Evolutionary conservation across 371 early-diverging fungal genomes (phyloP).

Genomic region (Apophysomyces trapeziformis): DNA sequence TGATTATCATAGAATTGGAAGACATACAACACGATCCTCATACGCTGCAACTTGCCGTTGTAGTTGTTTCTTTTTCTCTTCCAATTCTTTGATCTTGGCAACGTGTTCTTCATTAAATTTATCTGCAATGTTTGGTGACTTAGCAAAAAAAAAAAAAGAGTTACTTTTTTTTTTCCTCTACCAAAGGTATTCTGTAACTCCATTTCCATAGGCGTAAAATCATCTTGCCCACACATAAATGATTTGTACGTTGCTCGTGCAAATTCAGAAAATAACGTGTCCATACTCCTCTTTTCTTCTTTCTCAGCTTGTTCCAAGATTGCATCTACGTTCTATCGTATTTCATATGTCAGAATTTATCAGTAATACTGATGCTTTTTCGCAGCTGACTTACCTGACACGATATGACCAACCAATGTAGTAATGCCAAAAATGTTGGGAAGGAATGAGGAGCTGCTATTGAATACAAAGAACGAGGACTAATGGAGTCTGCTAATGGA

Average conservation of each 20-base stretch:
- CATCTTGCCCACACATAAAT: constrained; percentile 65
- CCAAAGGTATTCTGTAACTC: constrained; percentile 27
- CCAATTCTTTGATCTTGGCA: constrained; percentile 35
- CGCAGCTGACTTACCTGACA: constrained; percentile 51
- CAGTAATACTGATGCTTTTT: constrained; percentile 23
- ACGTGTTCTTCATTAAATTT: not conserved
- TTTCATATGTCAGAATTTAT: not conserved
- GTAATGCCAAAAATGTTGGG: constrained; percentile 87
- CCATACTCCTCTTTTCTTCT: constrained; percentile 51
- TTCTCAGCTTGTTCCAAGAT: constrained; percentile 34
- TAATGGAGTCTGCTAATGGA: constrained; percentile 90
- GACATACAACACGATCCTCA: constrained; percentile 40
- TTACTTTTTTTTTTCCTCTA: not conserved
- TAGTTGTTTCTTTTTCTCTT: constrained; percentile 20
- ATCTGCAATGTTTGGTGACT: constrained; percentile 51
- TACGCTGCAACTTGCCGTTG: constrained; percentile 40
- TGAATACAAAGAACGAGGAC: constrained; percentile 80
- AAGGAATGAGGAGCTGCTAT: constrained; percentile 88
- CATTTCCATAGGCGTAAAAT: constrained; percentile 59
- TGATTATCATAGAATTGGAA: not conserved
- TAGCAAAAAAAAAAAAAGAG: constrained; percentile 1
- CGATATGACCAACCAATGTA: constrained; percentile 91
- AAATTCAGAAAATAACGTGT: constrained; percentile 71
- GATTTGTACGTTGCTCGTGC: constrained; percentile 53
- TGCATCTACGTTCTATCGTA: not conserved